Conservation (phyloP, 2,329 filamentous ascomycete genomes). For the Diaporthe sp. region DNA sequence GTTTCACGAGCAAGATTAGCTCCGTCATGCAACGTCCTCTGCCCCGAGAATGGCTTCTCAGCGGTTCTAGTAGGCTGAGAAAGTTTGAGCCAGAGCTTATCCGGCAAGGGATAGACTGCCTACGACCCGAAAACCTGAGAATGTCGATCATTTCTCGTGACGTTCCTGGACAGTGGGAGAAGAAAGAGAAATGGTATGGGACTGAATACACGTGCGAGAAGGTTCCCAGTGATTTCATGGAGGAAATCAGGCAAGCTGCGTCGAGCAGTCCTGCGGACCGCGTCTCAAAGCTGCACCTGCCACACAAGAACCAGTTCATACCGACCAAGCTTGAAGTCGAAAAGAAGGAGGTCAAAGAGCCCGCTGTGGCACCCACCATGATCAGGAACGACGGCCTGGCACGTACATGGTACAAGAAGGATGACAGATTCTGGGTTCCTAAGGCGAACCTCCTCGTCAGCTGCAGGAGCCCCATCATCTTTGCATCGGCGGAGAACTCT, state of each 20-base stretch:
- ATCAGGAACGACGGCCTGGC: slow-evolving; percentile 86
- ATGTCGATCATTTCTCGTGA: slow-evolving; percentile 87
- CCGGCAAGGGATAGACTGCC: slow-evolving; percentile 76
- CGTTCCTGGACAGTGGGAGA: slow-evolving; percentile 85
- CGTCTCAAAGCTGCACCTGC: slow-evolving; percentile 82
- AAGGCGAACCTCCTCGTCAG: slow-evolving; percentile 90
- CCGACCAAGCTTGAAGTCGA: slow-evolving; percentile 94
- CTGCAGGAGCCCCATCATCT: slow-evolving; percentile 83
- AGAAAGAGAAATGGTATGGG: slow-evolving; percentile 97
- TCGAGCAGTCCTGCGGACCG: slow-evolving; percentile 70
- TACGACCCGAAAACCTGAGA: slow-evolving; percentile 91
- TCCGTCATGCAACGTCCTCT: slow-evolving; percentile 92
- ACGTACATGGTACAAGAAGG: slow-evolving; percentile 97
- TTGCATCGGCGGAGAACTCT: slow-evolving; percentile 81
- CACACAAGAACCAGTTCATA: slow-evolving; percentile 95
- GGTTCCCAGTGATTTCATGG: slow-evolving; percentile 82
- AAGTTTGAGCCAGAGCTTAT: slow-evolving; percentile 87
- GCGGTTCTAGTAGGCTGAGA: slow-evolving; percentile 80
- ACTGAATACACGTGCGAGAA: slow-evolving; percentile 91
- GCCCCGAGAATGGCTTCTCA: slow-evolving; percentile 89
- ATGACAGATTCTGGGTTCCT: slow-evolving; percentile 98
- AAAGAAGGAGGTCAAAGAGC: slow-evolving; percentile 88
- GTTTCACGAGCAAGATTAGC: slow-evolving; percentile 88
- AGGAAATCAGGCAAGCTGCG: slow-evolving; percentile 76
- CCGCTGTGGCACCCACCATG: slow-evolving; percentile 80